Evolutionary conservation across 176 grass and related monocot genomes (phyloP).

Genomic region (Hsuehochloa calcarea): DNA sequence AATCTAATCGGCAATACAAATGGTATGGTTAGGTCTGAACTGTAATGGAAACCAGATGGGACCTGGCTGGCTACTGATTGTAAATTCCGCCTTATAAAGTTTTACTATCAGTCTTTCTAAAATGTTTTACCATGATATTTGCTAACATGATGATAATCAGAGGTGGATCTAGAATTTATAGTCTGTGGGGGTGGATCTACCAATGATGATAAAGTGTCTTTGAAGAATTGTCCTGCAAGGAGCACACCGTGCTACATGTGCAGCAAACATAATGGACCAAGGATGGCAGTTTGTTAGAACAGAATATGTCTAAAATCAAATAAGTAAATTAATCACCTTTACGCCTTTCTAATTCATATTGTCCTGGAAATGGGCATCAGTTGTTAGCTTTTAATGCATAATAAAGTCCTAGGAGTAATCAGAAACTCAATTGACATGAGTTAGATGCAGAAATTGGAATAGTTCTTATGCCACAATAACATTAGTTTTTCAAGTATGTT

Average conservation of each 20-base stretch:
- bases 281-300: not conserved
- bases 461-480: not conserved
- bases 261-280: slow-evolving; percentile 5
- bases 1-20: not conserved
- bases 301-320: slow-evolving; percentile 19
- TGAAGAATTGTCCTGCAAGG: slow-evolving; percentile 13
- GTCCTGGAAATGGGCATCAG: not conserved
- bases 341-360: not conserved
- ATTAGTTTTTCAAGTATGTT: not conserved
- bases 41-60: not conserved
- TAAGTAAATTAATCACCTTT: not conserved
- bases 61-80: not conserved
- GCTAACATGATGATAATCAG: not conserved
- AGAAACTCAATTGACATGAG: not conserved
- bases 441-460: slow-evolving; percentile 2
- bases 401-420: not conserved
- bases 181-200: not conserved
- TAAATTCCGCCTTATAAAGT: slow-evolving; percentile 11
- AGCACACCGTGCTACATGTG: not conserved
- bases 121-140: slow-evolving; percentile 26
- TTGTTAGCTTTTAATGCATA: slow-evolving; percentile 12
- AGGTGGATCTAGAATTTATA: slow-evolving; percentile 36
- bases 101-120: not conserved
- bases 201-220: slow-evolving; percentile 28
- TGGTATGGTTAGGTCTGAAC: not conserved